Percentiles rank a stretch among this genome's conserved stretches.
Conservation (phyloP, 148 eudicot genomes). For the Cornus kousa region DNA sequence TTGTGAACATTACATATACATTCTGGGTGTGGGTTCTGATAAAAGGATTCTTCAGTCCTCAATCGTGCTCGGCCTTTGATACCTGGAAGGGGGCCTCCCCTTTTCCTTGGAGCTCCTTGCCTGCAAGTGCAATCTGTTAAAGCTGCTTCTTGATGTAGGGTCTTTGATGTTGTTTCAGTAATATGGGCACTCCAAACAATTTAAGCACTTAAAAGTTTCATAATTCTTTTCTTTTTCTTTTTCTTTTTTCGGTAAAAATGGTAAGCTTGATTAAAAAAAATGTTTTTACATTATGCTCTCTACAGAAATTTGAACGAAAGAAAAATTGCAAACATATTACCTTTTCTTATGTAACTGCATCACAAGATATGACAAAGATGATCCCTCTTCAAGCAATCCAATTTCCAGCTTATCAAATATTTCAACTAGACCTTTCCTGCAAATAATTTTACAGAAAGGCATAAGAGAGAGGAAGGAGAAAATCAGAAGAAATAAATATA, state of each 20-base stretch:
- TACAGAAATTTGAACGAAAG: too few relatives aligned
- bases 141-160: too few relatives aligned
- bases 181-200: too few relatives aligned
- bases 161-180: too few relatives aligned
- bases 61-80: slow-evolving; percentile 77
- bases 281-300: too few relatives aligned
- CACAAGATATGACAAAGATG: slow-evolving; percentile 48
- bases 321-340: slow-evolving; percentile 22
- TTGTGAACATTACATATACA: slow-evolving; percentile 56
- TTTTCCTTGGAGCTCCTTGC: slow-evolving; percentile 80
- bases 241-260: too few relatives aligned
- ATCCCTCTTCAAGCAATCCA: slow-evolving; percentile 48
- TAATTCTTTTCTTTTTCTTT: background rate
- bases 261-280: background rate
- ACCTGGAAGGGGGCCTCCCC: slow-evolving; percentile 67
- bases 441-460: slow-evolving; percentile 12
- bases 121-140: slow-evolving; percentile 26
- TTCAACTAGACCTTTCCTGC: slow-evolving; percentile 79
- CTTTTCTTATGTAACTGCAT: slow-evolving; percentile 65
- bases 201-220: background rate
- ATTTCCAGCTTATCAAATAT: slow-evolving; percentile 69
- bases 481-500: background rate
- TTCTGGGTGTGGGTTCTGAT: slow-evolving; percentile 85
- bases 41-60: slow-evolving; percentile 81
- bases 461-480: background rate